Conservation (phyloP, 176 grass and related monocot genomes). For the Panicum miliaceum region DNA sequence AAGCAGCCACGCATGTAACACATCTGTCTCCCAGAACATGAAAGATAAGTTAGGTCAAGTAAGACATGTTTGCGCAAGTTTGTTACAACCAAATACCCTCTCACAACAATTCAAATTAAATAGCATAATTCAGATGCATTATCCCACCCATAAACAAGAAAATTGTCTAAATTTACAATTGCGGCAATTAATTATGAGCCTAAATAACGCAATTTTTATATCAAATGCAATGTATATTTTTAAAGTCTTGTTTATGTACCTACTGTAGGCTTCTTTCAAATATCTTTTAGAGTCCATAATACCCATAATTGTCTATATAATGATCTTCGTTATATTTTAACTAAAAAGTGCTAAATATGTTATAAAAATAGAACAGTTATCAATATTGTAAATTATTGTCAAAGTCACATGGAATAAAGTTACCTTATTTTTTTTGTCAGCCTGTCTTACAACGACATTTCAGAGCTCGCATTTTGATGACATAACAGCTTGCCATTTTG, state of each 20-base stretch:
- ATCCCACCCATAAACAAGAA: not conserved
- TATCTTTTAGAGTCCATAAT: not conserved
- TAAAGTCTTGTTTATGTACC: not conserved
- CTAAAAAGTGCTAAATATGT: too few relatives aligned
- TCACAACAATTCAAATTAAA: not conserved
- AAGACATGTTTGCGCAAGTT: not conserved
- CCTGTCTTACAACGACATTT: too few relatives aligned
- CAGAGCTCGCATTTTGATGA: too few relatives aligned
- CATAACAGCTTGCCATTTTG: too few relatives aligned
- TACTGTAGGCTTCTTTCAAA: not conserved
- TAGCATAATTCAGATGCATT: not conserved
- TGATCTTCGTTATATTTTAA: not conserved
- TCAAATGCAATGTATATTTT: not conserved
- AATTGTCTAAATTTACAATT: not conserved
- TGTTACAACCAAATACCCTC: not conserved
- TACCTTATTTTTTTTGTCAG: not conserved
- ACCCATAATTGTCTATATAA: not conserved
- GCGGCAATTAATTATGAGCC: not conserved
- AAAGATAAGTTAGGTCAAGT: not conserved
- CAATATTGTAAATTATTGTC: too few relatives aligned
- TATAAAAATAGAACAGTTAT: too few relatives aligned
- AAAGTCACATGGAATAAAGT: too few relatives aligned
- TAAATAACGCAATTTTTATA: not conserved
- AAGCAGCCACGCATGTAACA: not conserved
- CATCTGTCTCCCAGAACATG: not conserved